Evolutionary conservation across 345 rosid genomes (phyloP), one percentile per base, ranked within the genome.

Genomic region (Sisymbrium irio): DNA sequence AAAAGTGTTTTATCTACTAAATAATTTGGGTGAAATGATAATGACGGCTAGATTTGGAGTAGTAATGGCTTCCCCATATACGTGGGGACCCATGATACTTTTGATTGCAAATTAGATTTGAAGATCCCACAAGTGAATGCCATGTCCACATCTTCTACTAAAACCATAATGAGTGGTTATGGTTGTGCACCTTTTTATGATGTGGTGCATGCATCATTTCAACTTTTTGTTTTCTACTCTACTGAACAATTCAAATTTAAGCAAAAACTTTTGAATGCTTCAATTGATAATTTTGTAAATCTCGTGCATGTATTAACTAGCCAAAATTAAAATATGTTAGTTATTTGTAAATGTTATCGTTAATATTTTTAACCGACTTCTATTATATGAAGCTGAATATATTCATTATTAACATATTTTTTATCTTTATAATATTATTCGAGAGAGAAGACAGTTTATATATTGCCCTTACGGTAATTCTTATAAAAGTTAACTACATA

Each of bases 101-200:
- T 68, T 79, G 83, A 79, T 84, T 76, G 77, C 78, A 75, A 44
- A 74, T 61, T 60, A 79, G 86, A 82, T 86, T 86, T 68, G 42
- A 18, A 58, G 78, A 79, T 37, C 85, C 83, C 81, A 68, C 72
- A 67, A 49, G 62, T 54, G 54, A 9, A 71, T 76, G 84, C 44
- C 44, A 12, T 69, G 83, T 83, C 84, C 71, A 81, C 59, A 49
- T 83, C 72, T 44, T 63, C 60, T 46, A 36, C 72, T 46, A 36
- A 9, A 57, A 53, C 45, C 53, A 54, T 41, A 32, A 57, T 66
- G 72, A 58, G 67, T 66, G 75, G 75, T 49, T 71, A 60, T 71
- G 60, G 68, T 61, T 61, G 28, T 71, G 75, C 51, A 60, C 51
- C 61, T 49, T 71, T 60, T 49, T 49, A 17, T 44, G 32, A 45